Conservation (phyloP, 768 basidiomycete genomes). For the Pleurotus giganteus region DNA sequence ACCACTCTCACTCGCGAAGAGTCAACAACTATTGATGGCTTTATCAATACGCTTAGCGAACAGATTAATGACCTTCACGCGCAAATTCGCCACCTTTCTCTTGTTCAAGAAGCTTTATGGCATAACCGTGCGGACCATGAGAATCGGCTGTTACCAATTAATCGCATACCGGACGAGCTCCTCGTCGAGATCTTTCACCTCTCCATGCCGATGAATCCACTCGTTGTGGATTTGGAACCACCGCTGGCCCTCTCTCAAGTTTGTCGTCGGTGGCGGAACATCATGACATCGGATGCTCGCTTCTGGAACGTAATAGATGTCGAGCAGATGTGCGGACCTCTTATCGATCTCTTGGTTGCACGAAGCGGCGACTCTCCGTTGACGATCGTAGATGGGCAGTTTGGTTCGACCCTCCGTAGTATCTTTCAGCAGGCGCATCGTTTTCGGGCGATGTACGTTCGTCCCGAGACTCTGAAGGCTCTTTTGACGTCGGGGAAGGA, state of each 20-base stretch:
- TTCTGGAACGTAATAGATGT: background rate
- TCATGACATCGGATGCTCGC: background rate
- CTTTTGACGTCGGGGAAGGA: background rate
- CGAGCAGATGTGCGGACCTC: background rate
- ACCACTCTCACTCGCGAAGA: background rate
- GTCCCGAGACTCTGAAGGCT: background rate
- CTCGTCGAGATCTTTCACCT: background rate
- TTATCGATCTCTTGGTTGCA: background rate
- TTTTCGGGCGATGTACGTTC: background rate
- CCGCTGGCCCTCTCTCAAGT: background rate
- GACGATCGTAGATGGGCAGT: background rate
- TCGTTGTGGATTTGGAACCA: background rate
- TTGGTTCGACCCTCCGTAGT: background rate
- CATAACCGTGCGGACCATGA: background rate
- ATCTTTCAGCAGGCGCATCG: background rate
- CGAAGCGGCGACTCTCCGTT: background rate
- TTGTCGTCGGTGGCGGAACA: background rate
- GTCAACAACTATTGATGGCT: background rate
- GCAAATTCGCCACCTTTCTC: background rate
- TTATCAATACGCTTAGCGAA: background rate
- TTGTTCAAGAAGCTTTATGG: background rate
- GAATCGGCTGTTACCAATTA: background rate
- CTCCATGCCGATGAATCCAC: background rate
- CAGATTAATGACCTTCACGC: background rate
- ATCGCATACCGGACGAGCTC: background rate